phyloP scores from a whole-genome alignment of 1,139 yeast species.

The Taphrina populina region DNA sequence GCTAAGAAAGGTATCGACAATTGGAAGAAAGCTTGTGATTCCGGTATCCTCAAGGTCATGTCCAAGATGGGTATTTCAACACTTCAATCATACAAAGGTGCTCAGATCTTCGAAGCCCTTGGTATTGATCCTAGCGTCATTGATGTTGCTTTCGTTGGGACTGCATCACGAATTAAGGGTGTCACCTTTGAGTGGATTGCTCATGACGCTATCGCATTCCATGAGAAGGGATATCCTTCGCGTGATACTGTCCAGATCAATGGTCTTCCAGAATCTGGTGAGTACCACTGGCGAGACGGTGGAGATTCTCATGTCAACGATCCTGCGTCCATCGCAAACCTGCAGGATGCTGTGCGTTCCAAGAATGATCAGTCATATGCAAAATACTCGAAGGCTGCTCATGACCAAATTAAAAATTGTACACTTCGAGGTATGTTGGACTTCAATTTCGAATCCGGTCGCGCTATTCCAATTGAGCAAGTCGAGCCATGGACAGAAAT shows the following conservation, averaged over 20 bases:
- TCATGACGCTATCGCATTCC: constrained; percentile 91
- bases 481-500: constrained; percentile 99
- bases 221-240: constrained; percentile 85
- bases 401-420: constrained; percentile 88
- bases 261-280: constrained; percentile 91
- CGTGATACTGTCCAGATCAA: constrained; percentile 69
- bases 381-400: constrained; percentile 82
- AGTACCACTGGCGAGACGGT: constrained; percentile 98
- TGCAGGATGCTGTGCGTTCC: constrained; percentile 96
- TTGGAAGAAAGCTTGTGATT: constrained; percentile 78
- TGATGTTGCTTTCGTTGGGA: constrained; percentile 94
- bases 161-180: constrained; percentile 96
- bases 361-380: constrained; percentile 92
- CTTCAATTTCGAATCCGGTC: constrained; percentile 70
- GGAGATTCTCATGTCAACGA: constrained; percentile 94
- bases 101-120: constrained; percentile 94
- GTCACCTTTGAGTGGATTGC: constrained; percentile 93
- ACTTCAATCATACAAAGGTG: constrained; percentile 95
- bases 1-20: constrained; percentile 65
- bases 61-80: constrained; percentile 99
- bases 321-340: constrained; percentile 89
- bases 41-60: constrained; percentile 95
- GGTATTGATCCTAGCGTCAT: constrained; percentile 95
- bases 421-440: constrained; percentile 91
- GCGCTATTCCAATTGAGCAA: constrained; percentile 87